phyloP scores from a whole-genome alignment of 164 flowering plant species.

The Stephania japonica region DNA sequence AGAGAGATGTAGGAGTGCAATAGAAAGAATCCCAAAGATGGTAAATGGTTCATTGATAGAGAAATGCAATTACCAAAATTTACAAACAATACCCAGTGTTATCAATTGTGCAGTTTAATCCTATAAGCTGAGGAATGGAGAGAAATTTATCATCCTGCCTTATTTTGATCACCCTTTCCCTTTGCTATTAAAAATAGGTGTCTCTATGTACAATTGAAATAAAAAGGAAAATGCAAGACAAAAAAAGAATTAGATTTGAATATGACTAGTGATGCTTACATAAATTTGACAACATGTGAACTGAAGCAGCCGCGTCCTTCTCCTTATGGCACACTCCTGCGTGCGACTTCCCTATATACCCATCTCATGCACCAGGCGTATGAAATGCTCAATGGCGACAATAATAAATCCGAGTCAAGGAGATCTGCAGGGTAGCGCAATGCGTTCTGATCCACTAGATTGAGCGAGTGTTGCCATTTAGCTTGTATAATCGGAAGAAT shows the following conservation, averaged over 20 bases:
- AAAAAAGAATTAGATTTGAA: neutral
- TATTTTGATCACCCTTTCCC: neutral
- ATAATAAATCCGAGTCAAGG: neutral
- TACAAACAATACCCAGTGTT: too few relatives aligned
- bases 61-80: too few relatives aligned
- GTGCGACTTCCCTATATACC: neutral
- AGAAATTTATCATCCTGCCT: neutral
- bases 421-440: neutral
- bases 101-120: neutral
- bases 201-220: neutral
- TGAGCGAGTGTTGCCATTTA: neutral
- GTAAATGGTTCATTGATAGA: too few relatives aligned
- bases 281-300: neutral
- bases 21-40: too few relatives aligned
- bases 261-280: neutral
- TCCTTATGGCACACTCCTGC: neutral
- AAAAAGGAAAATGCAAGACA: neutral
- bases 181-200: too few relatives aligned
- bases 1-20: too few relatives aligned
- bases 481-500: constrained; percentile 37
- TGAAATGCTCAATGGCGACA: neutral
- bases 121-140: too few relatives aligned
- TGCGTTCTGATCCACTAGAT: neutral
- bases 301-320: neutral
- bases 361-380: neutral